Base-by-base conservation (phyloP, 495 filamentous ascomycete genomes). In the Chaetomium fimeti region DNA sequence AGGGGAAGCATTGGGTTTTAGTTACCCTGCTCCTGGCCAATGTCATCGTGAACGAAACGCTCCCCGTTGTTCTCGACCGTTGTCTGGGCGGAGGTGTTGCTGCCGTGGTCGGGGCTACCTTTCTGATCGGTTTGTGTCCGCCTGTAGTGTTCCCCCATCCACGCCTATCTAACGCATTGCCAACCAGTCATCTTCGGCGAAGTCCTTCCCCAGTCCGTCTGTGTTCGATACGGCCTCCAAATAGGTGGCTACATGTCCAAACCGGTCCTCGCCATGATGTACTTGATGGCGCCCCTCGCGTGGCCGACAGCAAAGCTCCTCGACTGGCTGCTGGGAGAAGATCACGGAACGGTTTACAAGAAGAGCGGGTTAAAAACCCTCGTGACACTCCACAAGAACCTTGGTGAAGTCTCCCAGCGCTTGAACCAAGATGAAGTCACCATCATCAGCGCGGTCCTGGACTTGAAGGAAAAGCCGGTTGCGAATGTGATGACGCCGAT, bases 1-100 rank as follows among this genome's bases (percentile, higher is more conserved):
- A 84, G 53, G 95, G 94, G 48, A 98, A 98, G 71, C 94, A 98
- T 76, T 98, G 94, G 94, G 94, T 98, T n/a, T 80, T 98, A 60
- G 94, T 98, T 38, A 98, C 94, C 15, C 79, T 98, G 36, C 84
- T 98, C 5, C 79, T 98, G 56, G 90, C 91, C 69, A 98, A 98
- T 77, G 94, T 98, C 71, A 97, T 98, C 69, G 96, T 96, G 57
- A 98, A 98, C 76, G 94, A 98, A 77, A 94, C 94, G 0, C 84
- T 98, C 9, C 94, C 94, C 27, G 96, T 98, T 57, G 90, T 98
- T 24, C 84, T 98, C 18, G 94, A 98, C 76, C 84, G 95, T 38
- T 93, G 91, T 61, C 84, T 98, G 20, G 94, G 94, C 47, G 95
- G 94, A 61, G 94, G 94, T 57, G 93, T 93, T 84, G 92, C 94